Percentiles rank a stretch among this genome's conserved stretches.
Evolutionary conservation across 768 basidiomycete species (phyloP).

Genomic region (Thelephora ganbajun): DNA sequence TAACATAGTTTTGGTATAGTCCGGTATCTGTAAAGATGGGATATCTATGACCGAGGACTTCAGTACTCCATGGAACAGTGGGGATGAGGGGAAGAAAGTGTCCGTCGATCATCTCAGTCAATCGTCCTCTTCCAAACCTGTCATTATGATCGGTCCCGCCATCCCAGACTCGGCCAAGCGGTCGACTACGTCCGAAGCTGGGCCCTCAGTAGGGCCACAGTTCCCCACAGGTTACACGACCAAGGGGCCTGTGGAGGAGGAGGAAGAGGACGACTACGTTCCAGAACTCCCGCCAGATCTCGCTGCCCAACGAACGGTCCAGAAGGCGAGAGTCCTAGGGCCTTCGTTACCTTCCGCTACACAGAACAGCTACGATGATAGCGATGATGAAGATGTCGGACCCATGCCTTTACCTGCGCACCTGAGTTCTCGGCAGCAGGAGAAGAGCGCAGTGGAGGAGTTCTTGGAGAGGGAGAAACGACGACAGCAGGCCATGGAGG

Average conservation of each 20-base stretch:
- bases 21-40: too few relatives aligned
- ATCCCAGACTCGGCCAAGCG: constrained; percentile 9
- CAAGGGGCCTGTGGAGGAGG: constrained; percentile 27
- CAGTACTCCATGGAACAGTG: too few relatives aligned
- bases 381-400: constrained; percentile 71
- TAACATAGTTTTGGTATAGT: background rate
- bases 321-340: constrained; percentile 28
- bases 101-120: background rate
- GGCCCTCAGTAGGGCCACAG: background rate
- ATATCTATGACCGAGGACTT: constrained; percentile 2
- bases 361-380: constrained; percentile 15
- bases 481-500: constrained; percentile 55
- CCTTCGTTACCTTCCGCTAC: constrained; percentile 34
- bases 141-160: constrained; percentile 9
- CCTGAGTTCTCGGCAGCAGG: constrained; percentile 17
- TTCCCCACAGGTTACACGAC: constrained; percentile 8
- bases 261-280: constrained; percentile 55
- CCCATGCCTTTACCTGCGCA: constrained; percentile 58
- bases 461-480: constrained; percentile 81
- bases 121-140: background rate
- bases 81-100: too few relatives aligned
- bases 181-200: background rate
- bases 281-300: constrained; percentile 70
- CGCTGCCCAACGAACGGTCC: constrained; percentile 25
- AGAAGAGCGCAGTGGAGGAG: constrained; percentile 57